Evolutionary conservation across 139 green algal species (phyloP).

Genomic region (Chlamydomonas urium): DNA sequence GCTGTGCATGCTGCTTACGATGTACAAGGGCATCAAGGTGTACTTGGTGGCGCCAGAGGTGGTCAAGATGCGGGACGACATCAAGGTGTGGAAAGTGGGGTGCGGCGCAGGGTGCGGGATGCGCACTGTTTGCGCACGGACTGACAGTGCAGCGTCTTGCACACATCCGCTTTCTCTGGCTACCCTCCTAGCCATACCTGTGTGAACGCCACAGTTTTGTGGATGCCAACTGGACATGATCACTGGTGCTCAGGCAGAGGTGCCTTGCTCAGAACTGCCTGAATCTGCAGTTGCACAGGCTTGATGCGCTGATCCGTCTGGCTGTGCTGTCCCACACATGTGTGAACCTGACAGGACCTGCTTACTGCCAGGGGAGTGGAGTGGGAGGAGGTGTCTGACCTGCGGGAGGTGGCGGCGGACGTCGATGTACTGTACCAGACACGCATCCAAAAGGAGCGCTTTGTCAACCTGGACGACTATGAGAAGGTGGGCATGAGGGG

Average conservation of each 20-base stretch:
- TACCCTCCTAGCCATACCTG: too few relatives aligned
- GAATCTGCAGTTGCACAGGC: too few relatives aligned
- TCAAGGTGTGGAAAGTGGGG: slow-evolving; percentile 64
- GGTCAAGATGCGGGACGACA: slow-evolving; percentile 95
- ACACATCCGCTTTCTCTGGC: too few relatives aligned
- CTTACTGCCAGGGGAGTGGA: slow-evolving; percentile 60
- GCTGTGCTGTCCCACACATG: not conserved
- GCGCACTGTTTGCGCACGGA: too few relatives aligned
- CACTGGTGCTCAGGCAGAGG: too few relatives aligned
- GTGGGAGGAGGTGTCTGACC: slow-evolving; percentile 84
- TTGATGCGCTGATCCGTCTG: too few relatives aligned
- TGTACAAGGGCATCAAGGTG: slow-evolving; percentile 88
- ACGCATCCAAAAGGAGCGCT: slow-evolving; percentile 97
- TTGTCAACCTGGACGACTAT: slow-evolving; percentile 80
- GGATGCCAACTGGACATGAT: too few relatives aligned
- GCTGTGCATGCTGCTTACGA: slow-evolving; percentile 74
- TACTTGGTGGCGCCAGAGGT: slow-evolving; percentile 92
- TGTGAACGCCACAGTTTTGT: too few relatives aligned
- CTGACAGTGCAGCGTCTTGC: too few relatives aligned
- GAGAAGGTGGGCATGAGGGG: slow-evolving; percentile 68
- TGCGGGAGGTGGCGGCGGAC: slow-evolving; percentile 56
- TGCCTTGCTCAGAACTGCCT: too few relatives aligned
- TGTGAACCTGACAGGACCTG: slow-evolving; percentile 17
- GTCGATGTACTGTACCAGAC: slow-evolving; percentile 91
- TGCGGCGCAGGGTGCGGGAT: too few relatives aligned